Percentiles rank a stretch among this genome's conserved stretches.
Evolutionary conservation across 768 basidiomycete species (phyloP).

Genomic region (Lactarius sp.): DNA sequence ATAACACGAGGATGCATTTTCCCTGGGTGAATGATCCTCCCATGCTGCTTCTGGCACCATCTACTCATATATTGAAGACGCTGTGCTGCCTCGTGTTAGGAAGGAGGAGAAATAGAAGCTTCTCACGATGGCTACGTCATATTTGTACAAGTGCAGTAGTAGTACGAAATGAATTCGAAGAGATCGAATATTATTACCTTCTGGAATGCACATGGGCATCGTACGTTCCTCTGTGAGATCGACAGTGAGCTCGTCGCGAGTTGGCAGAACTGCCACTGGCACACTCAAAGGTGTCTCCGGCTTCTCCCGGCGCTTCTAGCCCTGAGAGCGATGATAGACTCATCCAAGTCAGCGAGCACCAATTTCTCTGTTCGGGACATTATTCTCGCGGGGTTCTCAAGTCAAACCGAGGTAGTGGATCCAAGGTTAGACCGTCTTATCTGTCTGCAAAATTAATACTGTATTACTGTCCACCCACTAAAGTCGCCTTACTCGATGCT

Average conservation of each 20-base stretch:
- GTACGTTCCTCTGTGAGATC: constrained; percentile 9
- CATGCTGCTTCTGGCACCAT: not conserved
- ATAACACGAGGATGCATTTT: not conserved
- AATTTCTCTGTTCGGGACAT: not conserved
- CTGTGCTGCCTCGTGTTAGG: constrained; percentile 15
- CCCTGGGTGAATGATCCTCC: not conserved
- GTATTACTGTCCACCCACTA: not conserved
- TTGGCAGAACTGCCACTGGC: no score
- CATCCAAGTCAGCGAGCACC: not conserved
- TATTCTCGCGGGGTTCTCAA: constrained; percentile 1
- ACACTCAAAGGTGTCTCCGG: not conserved
- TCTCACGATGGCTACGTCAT: not conserved
- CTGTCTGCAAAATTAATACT: not conserved
- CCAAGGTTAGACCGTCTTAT: not conserved
- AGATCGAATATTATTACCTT: constrained; percentile 13
- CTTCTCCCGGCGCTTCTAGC: not conserved
- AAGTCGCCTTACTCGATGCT: constrained; percentile 4
- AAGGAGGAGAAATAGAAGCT: constrained; percentile 6
- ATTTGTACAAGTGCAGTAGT: not conserved
- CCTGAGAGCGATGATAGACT: not conserved
- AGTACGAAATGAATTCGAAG: constrained; percentile 15
- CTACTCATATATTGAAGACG: not conserved
- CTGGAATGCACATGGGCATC: constrained; percentile 8
- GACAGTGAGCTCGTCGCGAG: not conserved
- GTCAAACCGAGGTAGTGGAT: not conserved